phyloP scores from a whole-genome alignment of 2,329 filamentous ascomycete species.

The Verticillium nonalfalfae region DNA sequence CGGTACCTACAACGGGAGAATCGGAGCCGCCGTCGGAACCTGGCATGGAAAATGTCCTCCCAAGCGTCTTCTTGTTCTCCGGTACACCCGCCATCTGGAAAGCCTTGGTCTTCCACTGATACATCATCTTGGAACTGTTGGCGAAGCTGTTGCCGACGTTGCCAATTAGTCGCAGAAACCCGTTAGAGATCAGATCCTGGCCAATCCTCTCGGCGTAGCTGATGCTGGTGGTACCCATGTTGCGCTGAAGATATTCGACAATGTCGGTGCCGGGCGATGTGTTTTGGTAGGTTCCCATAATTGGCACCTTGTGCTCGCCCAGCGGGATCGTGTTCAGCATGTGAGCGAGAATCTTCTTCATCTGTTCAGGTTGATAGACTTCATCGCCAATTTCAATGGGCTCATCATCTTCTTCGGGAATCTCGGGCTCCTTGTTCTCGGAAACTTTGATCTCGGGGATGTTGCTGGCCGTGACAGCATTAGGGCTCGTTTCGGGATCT shows the following conservation, averaged over 20 bases:
- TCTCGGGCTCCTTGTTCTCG: slow-evolving; percentile 54
- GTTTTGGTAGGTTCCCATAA: slow-evolving; percentile 90
- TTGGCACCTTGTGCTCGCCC: slow-evolving; percentile 89
- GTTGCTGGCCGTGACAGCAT: slow-evolving; percentile 53
- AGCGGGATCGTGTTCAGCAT: slow-evolving; percentile 84
- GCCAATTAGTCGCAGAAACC: slow-evolving; percentile 83
- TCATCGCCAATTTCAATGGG: slow-evolving; percentile 87
- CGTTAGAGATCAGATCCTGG: slow-evolving; percentile 81
- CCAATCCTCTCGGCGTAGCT: slow-evolving; percentile 92
- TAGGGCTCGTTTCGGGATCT: slow-evolving; percentile 68
- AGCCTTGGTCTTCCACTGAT: slow-evolving; percentile 91
- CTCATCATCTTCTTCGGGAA: slow-evolving; percentile 63
- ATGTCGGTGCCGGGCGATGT: slow-evolving; percentile 89
- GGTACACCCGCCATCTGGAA: slow-evolving; percentile 84
- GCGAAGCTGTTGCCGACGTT: slow-evolving; percentile 94
- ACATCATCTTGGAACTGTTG: slow-evolving; percentile 95
- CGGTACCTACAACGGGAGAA: slow-evolving; percentile 73
- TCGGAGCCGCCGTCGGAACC: slow-evolving; percentile 50
- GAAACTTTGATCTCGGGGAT: slow-evolving; percentile 88
- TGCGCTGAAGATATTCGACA: slow-evolving; percentile 86
- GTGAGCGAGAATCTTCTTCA: slow-evolving; percentile 84
- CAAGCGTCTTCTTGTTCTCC: slow-evolving; percentile 73
- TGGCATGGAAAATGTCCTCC: slow-evolving; percentile 68
- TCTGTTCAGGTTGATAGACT: slow-evolving; percentile 73
- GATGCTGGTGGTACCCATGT: slow-evolving; percentile 77